Evolutionary conservation across 345 rosid species (phyloP), one percentile per base, ranked within the genome.

Genomic region (Camelina neglecta): DNA sequence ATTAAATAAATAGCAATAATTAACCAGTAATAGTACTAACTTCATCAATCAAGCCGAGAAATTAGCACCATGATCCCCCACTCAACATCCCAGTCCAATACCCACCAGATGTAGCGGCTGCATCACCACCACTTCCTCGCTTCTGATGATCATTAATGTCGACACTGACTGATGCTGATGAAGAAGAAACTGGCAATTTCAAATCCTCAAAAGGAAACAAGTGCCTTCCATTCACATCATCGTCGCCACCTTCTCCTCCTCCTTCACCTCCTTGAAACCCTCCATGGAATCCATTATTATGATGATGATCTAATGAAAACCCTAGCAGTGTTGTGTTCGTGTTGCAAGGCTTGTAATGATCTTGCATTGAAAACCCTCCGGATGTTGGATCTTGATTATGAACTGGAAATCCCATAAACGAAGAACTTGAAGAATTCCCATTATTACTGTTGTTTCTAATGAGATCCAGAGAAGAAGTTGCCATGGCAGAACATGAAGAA

Each of bases 21-120:
- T 67, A 71, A 71, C 72, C 79, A 56, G 31, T 71, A 57, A 31
- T 64, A 69, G 75, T 61, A 61, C 69, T 72, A 55, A 80, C 65
- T 69, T 55, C 57, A 45, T 36, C 65, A 72, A 50, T 58, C 77
- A 71, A 60, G 77, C 71, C 21, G 75, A 53, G 73, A 20, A 49
- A 56, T 60, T 66, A 81, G 86, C 86, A 89, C 98, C 97, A 94
- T 81, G 97, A 86, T 82, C 97, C 96, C 65, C 98, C 98, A 67
- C 90, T 93, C 76, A 94, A 79, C 91, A 90, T 89, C 65, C 97
- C 97, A 81, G 90, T 87, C 98, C 98, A 94, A 75, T 86, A 94
- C 10, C 93, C 98, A 60, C 83, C 66, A 26, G 95, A 82, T 81
- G 74, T 61, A 36, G 81, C 20, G 20, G 78, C 65, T 60, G 65